Conservation (phyloP, 176 grass and related monocot genomes). For the Cenchrus fungigraminus region DNA sequence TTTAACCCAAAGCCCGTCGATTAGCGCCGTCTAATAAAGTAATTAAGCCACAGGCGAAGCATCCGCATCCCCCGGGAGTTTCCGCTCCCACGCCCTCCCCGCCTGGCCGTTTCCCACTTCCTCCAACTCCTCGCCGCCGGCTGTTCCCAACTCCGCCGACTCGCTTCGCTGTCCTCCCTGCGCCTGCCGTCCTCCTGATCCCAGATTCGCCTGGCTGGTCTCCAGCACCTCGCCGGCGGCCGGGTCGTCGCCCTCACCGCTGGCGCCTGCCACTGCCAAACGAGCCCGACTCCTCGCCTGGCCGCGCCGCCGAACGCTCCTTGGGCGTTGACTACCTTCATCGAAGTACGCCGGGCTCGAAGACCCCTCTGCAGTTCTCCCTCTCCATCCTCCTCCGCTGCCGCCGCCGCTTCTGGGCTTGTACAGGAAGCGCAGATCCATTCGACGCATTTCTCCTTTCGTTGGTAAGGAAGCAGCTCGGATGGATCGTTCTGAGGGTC, state of each 20-base stretch:
- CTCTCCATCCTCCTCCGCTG: too few relatives aligned
- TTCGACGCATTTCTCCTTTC: neutral
- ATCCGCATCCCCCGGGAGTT: neutral
- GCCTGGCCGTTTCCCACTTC: neutral
- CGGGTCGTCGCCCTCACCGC: neutral
- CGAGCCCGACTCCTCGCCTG: neutral
- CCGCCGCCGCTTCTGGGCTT: neutral
- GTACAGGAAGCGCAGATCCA: slow-evolving; percentile 22
- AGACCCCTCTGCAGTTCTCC: neutral
- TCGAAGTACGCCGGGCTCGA: neutral
- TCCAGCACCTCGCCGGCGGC: neutral
- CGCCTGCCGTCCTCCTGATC: neutral
- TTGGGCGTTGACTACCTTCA: neutral
- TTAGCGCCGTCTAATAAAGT: slow-evolving; percentile 26
- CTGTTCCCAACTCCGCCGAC: neutral
- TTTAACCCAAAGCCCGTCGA: slow-evolving; percentile 21
- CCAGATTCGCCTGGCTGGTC: neutral
- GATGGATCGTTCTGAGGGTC: slow-evolving; percentile 6
- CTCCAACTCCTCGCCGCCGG: slow-evolving; percentile 42
- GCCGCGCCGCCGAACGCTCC: neutral
- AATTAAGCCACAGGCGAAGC: slow-evolving; percentile 6
- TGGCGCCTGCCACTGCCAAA: neutral
- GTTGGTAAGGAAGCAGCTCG: neutral
- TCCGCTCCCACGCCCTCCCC: neutral
- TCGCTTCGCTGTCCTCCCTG: neutral